phyloP scores from a whole-genome alignment of 305 asterid genomes.

The Solanum hybrid region DNA sequence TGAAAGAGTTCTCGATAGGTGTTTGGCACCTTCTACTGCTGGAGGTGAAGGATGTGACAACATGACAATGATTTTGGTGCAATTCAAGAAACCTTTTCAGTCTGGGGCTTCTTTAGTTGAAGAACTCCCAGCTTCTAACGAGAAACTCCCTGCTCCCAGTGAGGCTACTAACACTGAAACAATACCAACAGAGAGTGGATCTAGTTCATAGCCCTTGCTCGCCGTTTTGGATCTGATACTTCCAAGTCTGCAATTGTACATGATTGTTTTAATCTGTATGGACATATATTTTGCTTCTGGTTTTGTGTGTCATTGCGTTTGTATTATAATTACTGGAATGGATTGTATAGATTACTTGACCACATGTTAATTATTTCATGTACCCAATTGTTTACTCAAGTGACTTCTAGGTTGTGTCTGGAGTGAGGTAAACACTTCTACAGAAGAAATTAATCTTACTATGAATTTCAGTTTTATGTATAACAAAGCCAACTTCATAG shows the following conservation, averaged over 20 bases:
- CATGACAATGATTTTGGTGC: constrained; percentile 95
- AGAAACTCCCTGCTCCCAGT: constrained; percentile 21
- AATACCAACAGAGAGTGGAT: constrained; percentile 9
- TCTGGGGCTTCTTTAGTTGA: constrained; percentile 12
- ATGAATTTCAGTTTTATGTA: not conserved
- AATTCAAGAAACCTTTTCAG: constrained; percentile 44
- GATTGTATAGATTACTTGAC: not conserved
- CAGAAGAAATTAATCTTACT: not conserved
- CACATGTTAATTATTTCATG: not conserved
- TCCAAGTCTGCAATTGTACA: constrained; percentile 12
- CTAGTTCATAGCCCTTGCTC: constrained; percentile 5
- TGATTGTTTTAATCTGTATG: not conserved
- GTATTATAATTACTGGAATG: constrained; percentile 6
- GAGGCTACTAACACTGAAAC: constrained; percentile 23
- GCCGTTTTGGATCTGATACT: not conserved
- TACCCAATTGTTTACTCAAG: not conserved
- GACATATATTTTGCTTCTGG: not conserved
- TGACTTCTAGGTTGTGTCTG: not conserved
- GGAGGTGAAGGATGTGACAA: constrained; percentile 97
- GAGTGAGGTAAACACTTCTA: not conserved
- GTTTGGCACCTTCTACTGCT: constrained; percentile 85
- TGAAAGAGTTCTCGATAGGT: constrained; percentile 76
- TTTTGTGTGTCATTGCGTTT: not conserved
- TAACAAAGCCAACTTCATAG: not conserved
- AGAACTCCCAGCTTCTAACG: constrained; percentile 11